phyloP scores from a whole-genome alignment of 305 asterid genomes.

The Nicotiana rustica region DNA sequence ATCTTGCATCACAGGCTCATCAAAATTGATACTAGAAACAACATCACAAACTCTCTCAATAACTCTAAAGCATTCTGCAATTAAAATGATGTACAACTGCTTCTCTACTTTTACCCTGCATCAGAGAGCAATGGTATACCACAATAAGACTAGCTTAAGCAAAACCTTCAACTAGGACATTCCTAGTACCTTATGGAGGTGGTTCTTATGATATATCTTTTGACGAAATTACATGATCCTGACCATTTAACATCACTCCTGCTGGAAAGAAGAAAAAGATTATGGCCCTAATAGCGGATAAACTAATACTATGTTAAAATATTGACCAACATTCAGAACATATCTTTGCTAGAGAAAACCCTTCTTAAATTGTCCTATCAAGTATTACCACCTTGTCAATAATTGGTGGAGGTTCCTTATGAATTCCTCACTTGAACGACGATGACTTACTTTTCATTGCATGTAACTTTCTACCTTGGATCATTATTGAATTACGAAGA shows the following conservation, averaged over 20 bases:
- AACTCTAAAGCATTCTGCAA: conserved; percentile 13
- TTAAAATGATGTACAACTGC: background rate
- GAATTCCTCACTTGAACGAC: background rate
- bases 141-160: background rate
- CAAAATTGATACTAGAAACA: background rate
- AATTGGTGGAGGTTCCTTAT: conserved; percentile 7
- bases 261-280: background rate
- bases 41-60: conserved; percentile 5
- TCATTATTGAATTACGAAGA: background rate
- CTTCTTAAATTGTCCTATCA: background rate
- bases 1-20: conserved; percentile 19
- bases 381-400: background rate
- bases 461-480: background rate
- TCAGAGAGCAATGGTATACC: background rate
- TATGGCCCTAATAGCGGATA: background rate
- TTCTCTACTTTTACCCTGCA: conserved; percentile 12
- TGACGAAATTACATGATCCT: background rate
- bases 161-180: background rate
- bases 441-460: conserved; percentile 22
- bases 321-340: background rate
- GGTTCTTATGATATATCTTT: background rate
- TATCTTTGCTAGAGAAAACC: background rate
- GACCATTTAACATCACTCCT: background rate
- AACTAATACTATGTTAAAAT: background rate
- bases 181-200: background rate